phyloP scores from a whole-genome alignment of 495 filamentous ascomycete genomes.

The Daldinia childiae region DNA sequence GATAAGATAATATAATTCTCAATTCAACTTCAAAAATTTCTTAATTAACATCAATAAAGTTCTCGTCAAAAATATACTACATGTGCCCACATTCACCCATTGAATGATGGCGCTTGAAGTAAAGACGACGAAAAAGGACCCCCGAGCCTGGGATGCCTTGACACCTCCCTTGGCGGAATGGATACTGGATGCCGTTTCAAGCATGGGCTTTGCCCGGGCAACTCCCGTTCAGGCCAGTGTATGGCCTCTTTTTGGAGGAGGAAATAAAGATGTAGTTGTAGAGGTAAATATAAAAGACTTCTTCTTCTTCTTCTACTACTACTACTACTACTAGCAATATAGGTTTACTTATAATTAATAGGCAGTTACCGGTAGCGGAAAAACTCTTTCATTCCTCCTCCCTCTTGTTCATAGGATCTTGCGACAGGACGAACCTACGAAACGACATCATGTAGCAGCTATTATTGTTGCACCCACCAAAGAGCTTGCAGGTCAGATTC shows the following conservation, averaged over 20 bases:
- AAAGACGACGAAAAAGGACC: constrained; percentile 52
- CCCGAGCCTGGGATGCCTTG: constrained; percentile 80
- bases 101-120: constrained; percentile 51
- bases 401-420: constrained; percentile 88
- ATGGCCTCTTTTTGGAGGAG: constrained; percentile 84
- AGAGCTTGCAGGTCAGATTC: constrained; percentile 91
- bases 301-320: too few relatives aligned
- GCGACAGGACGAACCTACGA: constrained; percentile 73
- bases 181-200: constrained; percentile 83
- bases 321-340: background rate
- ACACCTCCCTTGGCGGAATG: constrained; percentile 85
- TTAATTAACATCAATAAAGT: background rate
- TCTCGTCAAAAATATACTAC: background rate
- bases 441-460: constrained; percentile 86
- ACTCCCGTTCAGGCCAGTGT: constrained; percentile 91
- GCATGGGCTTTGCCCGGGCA: constrained; percentile 86
- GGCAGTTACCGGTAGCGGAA: constrained; percentile 95
- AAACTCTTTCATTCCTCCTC: constrained; percentile 91
- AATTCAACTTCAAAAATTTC: constrained; percentile 24
- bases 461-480: constrained; percentile 94
- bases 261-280: constrained; percentile 96
- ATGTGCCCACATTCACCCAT: constrained; percentile 16
- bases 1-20: constrained; percentile 33
- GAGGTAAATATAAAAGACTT: constrained; percentile 58
- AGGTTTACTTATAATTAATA: constrained; percentile 28